phyloP scores from a whole-genome alignment of 306 rosid genomes.

The Prunus fruticosa region DNA sequence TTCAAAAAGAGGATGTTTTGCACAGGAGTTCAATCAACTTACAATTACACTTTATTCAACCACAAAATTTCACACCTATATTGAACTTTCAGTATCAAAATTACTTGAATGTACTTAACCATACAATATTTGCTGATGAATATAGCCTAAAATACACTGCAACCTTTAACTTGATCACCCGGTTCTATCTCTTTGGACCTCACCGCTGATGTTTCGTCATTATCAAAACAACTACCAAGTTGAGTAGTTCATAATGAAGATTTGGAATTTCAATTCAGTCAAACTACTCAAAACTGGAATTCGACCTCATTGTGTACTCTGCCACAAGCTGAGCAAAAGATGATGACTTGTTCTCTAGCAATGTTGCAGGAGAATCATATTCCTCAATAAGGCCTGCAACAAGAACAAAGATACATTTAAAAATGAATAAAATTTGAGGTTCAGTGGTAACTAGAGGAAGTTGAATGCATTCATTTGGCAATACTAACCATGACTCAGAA shows the following conservation, averaged over 20 bases:
- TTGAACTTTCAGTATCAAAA: neutral
- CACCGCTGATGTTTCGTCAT: conserved; percentile 14
- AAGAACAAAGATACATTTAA: neutral
- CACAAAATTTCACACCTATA: neutral
- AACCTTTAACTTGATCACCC: neutral
- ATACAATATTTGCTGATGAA: too few relatives aligned
- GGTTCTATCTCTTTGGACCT: neutral
- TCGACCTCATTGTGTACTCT: conserved; percentile 68
- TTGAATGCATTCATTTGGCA: neutral
- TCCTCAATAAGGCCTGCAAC: conserved; percentile 75
- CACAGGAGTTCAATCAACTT: neutral
- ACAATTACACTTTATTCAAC: neutral
- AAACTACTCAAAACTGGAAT: conserved; percentile 32
- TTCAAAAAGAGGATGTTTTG: neutral
- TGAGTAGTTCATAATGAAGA: neutral
- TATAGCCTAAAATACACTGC: neutral
- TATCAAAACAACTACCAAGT: neutral
- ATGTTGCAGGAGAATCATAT: conserved; percentile 53
- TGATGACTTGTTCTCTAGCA: conserved; percentile 70
- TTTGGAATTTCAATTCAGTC: neutral
- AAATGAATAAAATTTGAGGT: neutral
- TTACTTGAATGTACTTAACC: neutral
- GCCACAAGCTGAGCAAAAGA: conserved; percentile 79
- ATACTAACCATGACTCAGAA: conserved; percentile 63
- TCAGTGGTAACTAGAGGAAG: neutral